Conservation (phyloP, 2,329 filamentous ascomycete species). For the Nigrospora osmanthi region DNA sequence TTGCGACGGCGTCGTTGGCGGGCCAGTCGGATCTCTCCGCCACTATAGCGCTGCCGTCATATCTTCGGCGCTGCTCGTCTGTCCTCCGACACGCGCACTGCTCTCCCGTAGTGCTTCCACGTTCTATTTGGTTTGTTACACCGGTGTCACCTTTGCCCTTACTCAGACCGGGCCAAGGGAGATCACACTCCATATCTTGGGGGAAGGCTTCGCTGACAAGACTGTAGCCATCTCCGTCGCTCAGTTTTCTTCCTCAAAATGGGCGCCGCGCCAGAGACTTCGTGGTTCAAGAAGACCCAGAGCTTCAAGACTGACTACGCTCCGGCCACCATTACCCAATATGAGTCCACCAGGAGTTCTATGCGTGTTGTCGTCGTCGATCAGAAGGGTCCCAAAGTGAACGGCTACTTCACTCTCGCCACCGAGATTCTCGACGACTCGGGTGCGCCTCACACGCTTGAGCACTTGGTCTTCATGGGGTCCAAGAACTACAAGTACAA, state of each 20-base stretch:
- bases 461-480: slow-evolving; percentile 80
- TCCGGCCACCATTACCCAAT: slow-evolving; percentile 81
- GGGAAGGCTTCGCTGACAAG: not conserved
- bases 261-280: slow-evolving; percentile 25
- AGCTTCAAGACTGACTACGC: slow-evolving; percentile 87
- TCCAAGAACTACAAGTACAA: slow-evolving; percentile 93
- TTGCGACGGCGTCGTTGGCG: too few relatives aligned
- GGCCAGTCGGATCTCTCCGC: too few relatives aligned
- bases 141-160: not conserved
- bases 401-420: slow-evolving; percentile 89
- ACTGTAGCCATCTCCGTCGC: not conserved
- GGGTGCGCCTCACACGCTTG: slow-evolving; percentile 80
- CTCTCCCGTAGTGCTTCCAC: slow-evolving; percentile 3
- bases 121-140: slow-evolving; percentile 3
- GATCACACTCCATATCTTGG: not conserved
- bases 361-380: slow-evolving; percentile 93
- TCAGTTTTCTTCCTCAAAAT: not conserved
- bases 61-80: too few relatives aligned
- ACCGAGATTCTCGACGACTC: slow-evolving; percentile 98
- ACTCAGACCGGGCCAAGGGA: not conserved
- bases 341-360: slow-evolving; percentile 89
- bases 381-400: slow-evolving; percentile 87
- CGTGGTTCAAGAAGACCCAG: slow-evolving; percentile 75
- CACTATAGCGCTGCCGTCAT: not conserved
- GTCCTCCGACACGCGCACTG: not conserved